Percentiles rank a stretch among this genome's conserved stretches.
These are phyloP conservation scores for Austroboletus eburneus DNA, from an alignment of 768 basidiomycete species.

Conservation along the genomic window DNA sequence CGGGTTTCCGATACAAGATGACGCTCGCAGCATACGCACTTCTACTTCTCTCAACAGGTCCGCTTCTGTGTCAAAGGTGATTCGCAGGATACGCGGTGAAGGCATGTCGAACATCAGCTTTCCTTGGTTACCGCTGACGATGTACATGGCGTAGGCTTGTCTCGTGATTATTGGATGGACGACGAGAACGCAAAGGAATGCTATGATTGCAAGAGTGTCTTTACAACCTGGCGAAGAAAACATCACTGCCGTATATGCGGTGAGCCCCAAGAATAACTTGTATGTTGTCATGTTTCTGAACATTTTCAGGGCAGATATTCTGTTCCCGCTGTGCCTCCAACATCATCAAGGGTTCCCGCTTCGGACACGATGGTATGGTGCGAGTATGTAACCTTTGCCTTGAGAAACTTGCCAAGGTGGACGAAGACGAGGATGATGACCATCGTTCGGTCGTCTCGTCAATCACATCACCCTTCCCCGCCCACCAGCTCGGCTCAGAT, in stretches of 20 bases:
- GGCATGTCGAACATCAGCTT: constrained; percentile 39
- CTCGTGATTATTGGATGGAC: constrained; percentile 98
- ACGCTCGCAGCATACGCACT: constrained; percentile 82
- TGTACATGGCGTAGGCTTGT: constrained; percentile 55
- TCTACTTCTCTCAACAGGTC: constrained; percentile 66
- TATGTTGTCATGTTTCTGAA: background rate
- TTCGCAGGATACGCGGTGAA: constrained; percentile 86
- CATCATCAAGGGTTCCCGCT: constrained; percentile 89
- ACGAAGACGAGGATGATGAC: constrained; percentile 89
- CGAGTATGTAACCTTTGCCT: constrained; percentile 94
- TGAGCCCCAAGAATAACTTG: constrained; percentile 29
- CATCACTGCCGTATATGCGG: constrained; percentile 99
- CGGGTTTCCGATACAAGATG: constrained; percentile 89
- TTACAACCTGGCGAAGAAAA: constrained; percentile 91
- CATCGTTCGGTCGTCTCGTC: constrained; percentile 76
- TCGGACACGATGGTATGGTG: constrained; percentile 93
- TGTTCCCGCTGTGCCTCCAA: constrained; percentile 97
- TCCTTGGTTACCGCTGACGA: constrained; percentile 7
- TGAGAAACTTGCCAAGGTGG: constrained; percentile 84
- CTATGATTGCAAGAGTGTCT: constrained; percentile 92
- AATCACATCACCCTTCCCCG: constrained; percentile 64
- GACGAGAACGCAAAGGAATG: constrained; percentile 95
- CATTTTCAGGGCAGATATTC: constrained; percentile 83
- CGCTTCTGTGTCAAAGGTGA: constrained; percentile 87
- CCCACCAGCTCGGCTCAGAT: constrained; percentile 66